A percentile compares a stretch with the other conserved stretches of the same genome.
These are phyloP conservation scores for Dendrobium huoshanense DNA, from an alignment of 106 monocot species.

Conservation along the genomic window DNA sequence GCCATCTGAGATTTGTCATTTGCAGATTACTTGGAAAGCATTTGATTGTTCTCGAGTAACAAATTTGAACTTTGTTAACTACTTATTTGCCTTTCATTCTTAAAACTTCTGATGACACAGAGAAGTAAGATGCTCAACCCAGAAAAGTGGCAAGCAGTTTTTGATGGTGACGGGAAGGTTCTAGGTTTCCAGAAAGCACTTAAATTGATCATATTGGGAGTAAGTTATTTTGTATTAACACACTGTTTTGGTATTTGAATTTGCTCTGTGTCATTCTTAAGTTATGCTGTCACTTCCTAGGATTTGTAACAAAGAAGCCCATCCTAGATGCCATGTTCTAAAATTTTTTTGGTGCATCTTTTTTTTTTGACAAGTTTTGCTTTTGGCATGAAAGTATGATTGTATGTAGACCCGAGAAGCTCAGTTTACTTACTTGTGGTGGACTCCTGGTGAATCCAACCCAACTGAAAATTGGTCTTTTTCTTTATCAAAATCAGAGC, in stretches of 20 bases:
- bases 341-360: neutral
- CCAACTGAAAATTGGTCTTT: neutral
- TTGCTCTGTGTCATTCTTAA: neutral
- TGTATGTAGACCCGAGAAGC: neutral
- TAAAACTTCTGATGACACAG: constrained; percentile 16
- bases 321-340: constrained; percentile 1
- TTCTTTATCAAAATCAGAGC: neutral
- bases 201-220: constrained; percentile 65
- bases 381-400: neutral
- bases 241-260: neutral
- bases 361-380: neutral
- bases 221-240: constrained; percentile 19
- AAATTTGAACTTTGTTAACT: neutral
- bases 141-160: constrained; percentile 64
- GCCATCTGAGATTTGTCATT: neutral
- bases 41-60: neutral
- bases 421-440: neutral
- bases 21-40: neutral
- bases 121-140: constrained; percentile 71
- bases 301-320: neutral
- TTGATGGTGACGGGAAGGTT: constrained; percentile 58
- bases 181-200: constrained; percentile 58
- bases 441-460: neutral
- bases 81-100: neutral
- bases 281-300: neutral